Percentiles rank a stretch among this genome's conserved stretches.
These are phyloP conservation scores for Zygoascus sp. DNA, from an alignment of 1,139 yeast species.

Conservation along the genomic window DNA sequence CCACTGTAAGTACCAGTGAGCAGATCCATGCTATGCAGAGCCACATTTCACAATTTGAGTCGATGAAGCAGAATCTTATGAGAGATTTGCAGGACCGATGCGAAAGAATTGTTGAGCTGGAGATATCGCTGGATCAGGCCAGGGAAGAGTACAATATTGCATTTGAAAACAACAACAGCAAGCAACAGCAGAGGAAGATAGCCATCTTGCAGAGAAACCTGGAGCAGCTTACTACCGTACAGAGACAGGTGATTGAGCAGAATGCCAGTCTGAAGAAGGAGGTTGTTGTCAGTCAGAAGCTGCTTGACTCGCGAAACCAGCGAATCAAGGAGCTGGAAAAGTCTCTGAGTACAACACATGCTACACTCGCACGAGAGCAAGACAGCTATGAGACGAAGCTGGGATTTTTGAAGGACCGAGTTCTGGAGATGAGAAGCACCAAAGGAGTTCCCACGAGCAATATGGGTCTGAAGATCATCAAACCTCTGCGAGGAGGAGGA, in stretches of 20 bases:
- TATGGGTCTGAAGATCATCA: conserved; percentile 45
- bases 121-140: conserved; percentile 39
- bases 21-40: conserved; percentile 25
- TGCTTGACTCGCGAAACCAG: conserved; percentile 56
- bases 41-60: conserved; percentile 29
- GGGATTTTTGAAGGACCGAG: conserved; percentile 41
- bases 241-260: conserved; percentile 45
- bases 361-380: conserved; percentile 47
- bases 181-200: conserved; percentile 37
- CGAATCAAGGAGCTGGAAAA: conserved; percentile 55
- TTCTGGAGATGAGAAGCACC: conserved; percentile 28
- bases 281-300: conserved; percentile 51
- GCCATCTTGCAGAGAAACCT: conserved; percentile 44
- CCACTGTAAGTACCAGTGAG: conserved; percentile 20
- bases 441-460: conserved; percentile 15
- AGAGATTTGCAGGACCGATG: conserved; percentile 43
- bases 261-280: conserved; percentile 43
- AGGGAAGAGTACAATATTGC: conserved; percentile 36
- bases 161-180: conserved; percentile 29
- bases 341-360: conserved; percentile 50
- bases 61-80: conserved; percentile 38
- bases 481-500: conserved; percentile 60
- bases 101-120: conserved; percentile 42
- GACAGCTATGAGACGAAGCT: conserved; percentile 52
- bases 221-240: conserved; percentile 42